Evolutionary conservation across 2,329 filamentous ascomycete species (phyloP).

Genomic region (Didymella lethalis): DNA sequence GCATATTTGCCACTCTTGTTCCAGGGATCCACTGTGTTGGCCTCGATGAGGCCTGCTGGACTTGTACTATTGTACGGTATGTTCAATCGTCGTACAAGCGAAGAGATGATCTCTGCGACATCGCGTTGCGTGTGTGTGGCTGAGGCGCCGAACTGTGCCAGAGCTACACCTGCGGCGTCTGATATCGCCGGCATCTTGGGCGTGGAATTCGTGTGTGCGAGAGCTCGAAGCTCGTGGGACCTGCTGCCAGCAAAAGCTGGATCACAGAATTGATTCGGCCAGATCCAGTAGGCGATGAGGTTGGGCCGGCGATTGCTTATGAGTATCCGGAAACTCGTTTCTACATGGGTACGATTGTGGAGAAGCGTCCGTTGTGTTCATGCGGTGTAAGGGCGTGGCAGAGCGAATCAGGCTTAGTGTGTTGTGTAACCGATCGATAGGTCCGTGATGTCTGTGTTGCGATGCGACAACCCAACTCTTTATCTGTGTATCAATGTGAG

Average conservation of each 20-base stretch:
- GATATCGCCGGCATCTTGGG: constrained; percentile 47
- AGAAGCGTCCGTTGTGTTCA: constrained; percentile 37
- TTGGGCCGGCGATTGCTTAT: constrained; percentile 32
- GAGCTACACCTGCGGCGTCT: constrained; percentile 39
- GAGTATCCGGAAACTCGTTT: constrained; percentile 30
- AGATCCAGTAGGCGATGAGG: constrained; percentile 10
- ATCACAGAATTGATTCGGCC: constrained; percentile 27
- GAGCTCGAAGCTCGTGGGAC: constrained; percentile 32
- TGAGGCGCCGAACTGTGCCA: constrained; percentile 40
- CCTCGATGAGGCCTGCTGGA: constrained; percentile 63
- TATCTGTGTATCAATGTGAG: constrained; percentile 21
- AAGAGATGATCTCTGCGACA: constrained; percentile 37
- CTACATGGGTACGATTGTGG: constrained; percentile 46
- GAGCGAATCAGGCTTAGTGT: constrained; percentile 32
- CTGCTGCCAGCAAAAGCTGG: constrained; percentile 48
- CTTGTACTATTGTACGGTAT: constrained; percentile 64
- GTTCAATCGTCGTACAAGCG: constrained; percentile 58
- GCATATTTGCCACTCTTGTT: constrained; percentile 83
- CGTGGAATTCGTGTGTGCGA: constrained; percentile 22
- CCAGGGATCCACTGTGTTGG: constrained; percentile 76
- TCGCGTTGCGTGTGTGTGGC: constrained; percentile 42
- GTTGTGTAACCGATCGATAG: constrained; percentile 35
- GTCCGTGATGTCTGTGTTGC: constrained; percentile 33
- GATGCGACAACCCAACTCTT: constrained; percentile 36
- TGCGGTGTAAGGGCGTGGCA: constrained; percentile 44